Evolutionary conservation across 2,329 filamentous ascomycete species (phyloP).

Genomic region (Apiospora kogelbergensis): DNA sequence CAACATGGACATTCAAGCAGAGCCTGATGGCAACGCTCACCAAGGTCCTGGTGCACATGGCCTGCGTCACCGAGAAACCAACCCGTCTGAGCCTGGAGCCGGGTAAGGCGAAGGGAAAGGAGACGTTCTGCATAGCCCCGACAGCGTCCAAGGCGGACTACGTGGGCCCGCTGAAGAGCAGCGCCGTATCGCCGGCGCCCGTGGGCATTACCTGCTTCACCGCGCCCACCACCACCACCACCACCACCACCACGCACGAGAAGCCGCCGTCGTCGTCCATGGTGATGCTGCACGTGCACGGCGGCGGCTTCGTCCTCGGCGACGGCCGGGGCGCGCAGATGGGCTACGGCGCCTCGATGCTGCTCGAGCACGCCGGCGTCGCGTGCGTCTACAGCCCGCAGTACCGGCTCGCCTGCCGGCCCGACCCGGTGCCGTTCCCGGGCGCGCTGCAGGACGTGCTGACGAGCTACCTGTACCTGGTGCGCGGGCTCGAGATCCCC

Average conservation of each 20-base stretch:
- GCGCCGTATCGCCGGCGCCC: conserved; percentile 19
- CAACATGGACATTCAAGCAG: conserved; percentile 22
- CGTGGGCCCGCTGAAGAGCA: conserved; percentile 21
- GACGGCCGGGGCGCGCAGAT: conserved; percentile 18
- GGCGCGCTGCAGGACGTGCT: conserved; percentile 46
- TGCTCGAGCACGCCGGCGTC: conserved; percentile 27
- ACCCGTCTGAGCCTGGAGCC: conserved; percentile 12
- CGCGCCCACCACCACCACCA: conserved; percentile 8
- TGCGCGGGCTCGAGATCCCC: conserved; percentile 36
- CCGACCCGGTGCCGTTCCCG: conserved; percentile 39
- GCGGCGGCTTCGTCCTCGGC: conserved; percentile 25
- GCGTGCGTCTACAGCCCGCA: conserved; percentile 41
- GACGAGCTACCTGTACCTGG: conserved; percentile 40
- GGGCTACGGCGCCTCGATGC: conserved; percentile 15
- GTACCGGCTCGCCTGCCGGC: conserved; percentile 43
- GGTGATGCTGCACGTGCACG: conserved; percentile 28
- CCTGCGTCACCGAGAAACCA: conserved; percentile 14
- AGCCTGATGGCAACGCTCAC: conserved; percentile 16
- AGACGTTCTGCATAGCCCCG: conserved; percentile 12
- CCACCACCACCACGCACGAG: neutral
- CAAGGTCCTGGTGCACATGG: conserved; percentile 9
- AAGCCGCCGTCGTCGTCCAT: neutral
- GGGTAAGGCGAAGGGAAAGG: conserved; percentile 15
- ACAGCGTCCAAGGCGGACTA: conserved; percentile 22
- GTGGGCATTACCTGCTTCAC: conserved; percentile 32